Base-by-base conservation (phyloP, 202 grass and related monocot genomes). In the Cymbopogon flexuosus region DNA sequence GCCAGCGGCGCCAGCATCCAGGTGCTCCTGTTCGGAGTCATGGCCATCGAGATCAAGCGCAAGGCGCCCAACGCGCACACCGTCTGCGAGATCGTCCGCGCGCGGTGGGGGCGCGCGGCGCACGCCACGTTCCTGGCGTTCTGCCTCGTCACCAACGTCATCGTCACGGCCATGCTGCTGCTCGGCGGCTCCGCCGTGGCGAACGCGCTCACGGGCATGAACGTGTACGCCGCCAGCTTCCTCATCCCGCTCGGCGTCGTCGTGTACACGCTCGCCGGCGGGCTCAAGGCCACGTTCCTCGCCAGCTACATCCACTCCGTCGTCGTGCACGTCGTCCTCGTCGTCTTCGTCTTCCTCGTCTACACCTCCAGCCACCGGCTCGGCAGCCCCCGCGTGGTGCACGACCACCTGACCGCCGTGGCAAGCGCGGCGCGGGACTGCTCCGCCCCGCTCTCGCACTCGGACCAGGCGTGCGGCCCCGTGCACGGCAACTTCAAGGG, bases 41-140 rank as follows among this genome's bases (percentile, higher is more conserved):
- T 97, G 91, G 94, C 91, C 61, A 97, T 97, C 65, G 94, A 97
- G 83, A 94, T 97, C 85, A 97, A 97, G 87, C 89, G 94, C 34
- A 97, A 97, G 75, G 94, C 94, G 2, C 94, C 94, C 40, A 87
- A 85, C 75, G 94, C 89, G 60, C 91, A 94, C 84, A 94, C 94
- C 69, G 91, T 97, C 29, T 97, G 94, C 71, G 94, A 97, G 81
- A 97, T 97, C 75, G 94, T 93, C 49, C 81, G 56, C 80, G 94
- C 94, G 5, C 66, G 91, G 74, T 84, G 82, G 80, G 80, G 80
- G 0, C 1, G 21, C 16, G 62, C 54, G 5, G 87, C 91, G 19
- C 94, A 97, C 74, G n/a, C 75, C 11, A 91, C 94, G 40, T 97
- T 97, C 89, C 88, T 97, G 18, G 46, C 46, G 33, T 94, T 97